Evolutionary conservation across 306 rosid genomes (phyloP).

Genomic region (Prunus mira): DNA sequence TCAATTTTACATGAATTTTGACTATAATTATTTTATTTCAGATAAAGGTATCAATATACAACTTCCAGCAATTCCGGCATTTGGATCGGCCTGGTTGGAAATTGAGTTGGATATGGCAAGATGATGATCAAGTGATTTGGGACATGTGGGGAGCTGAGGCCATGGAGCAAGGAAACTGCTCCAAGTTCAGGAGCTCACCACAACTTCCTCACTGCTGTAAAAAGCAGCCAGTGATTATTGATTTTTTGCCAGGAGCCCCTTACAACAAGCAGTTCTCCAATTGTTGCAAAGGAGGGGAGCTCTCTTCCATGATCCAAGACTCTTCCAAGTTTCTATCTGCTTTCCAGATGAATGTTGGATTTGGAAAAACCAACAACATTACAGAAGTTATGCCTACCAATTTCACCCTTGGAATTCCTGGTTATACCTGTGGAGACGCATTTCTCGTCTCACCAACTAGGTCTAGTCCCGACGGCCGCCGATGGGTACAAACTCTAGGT

Average conservation of each 20-base stretch:
- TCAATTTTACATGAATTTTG: neutral
- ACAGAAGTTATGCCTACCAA: constrained; percentile 34
- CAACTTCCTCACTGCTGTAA: constrained; percentile 66
- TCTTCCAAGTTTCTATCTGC: constrained; percentile 29
- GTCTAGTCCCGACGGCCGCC: constrained; percentile 36
- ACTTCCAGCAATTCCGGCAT: constrained; percentile 62
- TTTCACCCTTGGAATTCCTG: constrained; percentile 63
- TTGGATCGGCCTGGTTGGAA: constrained; percentile 77
- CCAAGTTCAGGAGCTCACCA: constrained; percentile 36
- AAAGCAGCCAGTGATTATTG: constrained; percentile 50
- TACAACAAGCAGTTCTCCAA: constrained; percentile 50
- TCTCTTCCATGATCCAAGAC: constrained; percentile 64
- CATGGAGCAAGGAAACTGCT: constrained; percentile 62
- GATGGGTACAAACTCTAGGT: constrained; percentile 69
- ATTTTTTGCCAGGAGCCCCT: constrained; percentile 60
- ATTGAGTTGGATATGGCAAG: constrained; percentile 63
- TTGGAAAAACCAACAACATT: neutral
- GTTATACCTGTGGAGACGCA: constrained; percentile 58
- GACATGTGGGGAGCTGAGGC: constrained; percentile 79
- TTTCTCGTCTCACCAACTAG: constrained; percentile 47
- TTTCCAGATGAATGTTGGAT: constrained; percentile 51
- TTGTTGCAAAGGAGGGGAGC: constrained; percentile 67
- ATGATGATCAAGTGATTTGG: constrained; percentile 64
- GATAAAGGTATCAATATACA: constrained; percentile 58
- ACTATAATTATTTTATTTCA: constrained; percentile 3